Evolutionary conservation across 2,329 filamentous ascomycete species (phyloP), one percentile per base, ranked within the genome.

Genomic region (Ophiobolus disseminans): DNA sequence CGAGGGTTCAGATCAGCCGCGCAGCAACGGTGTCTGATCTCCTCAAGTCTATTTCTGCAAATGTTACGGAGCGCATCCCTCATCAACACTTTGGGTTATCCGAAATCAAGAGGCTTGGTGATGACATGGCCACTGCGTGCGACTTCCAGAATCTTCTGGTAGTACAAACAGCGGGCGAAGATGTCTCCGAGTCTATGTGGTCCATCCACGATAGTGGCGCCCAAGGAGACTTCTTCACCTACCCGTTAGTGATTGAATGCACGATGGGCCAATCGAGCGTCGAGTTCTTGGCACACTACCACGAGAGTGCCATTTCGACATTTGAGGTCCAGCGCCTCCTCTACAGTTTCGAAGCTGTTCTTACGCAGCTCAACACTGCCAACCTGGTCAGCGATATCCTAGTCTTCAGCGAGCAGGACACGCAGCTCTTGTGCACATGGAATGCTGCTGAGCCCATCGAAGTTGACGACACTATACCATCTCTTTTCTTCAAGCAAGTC

Each of bases 91-190:
- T 65, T 39, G 73, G 73, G 7, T 57, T 73, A 28, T 67, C 72
- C 16, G 64, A 73, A 21, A 75, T 76, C 32, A 66, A 68, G 22
- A 64, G 66, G 11, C 62, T 75, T 10, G 83, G 80, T 58, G 72
- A 76, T 1, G 82, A 84, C 48, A 78, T 80, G 4, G 74, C 79
- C 8, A 75, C 82, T 49, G 82, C 82, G 2, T 85, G 82, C 58
- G 78, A 84, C 53, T 75, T 84, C 36, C 77, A 79, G 5, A 83
- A 80, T 0, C 77, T 82, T 6, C 65, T 86, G 1, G 79, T 84
- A 0, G 76, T 85, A 19, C 82, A 85, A 41, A 65, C 66, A 4
- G 70, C 60, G 2, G 55, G 55, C 5, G 58, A 62, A 22, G 38
- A 62, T 26, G 53, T 63, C 3, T 23, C 49, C 5, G 61, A 69